Conservation (phyloP, 805 yeast genomes). For the Sugiyamaella boreocaroliniensis region DNA sequence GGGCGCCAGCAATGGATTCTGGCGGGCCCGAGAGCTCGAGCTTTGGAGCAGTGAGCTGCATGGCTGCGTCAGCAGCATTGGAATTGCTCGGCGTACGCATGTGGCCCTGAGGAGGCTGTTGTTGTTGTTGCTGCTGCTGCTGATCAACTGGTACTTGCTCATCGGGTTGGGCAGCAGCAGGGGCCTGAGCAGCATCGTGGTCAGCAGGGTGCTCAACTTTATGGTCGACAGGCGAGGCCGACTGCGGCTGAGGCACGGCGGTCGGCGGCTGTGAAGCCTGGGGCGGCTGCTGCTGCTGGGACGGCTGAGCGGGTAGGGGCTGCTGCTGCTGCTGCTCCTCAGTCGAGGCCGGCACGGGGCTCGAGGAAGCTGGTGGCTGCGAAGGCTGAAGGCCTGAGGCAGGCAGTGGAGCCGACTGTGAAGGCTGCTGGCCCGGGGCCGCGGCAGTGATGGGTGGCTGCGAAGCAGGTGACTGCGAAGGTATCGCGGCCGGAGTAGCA, state of each 20-base stretch:
- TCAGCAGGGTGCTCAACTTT: neutral
- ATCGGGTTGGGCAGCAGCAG: neutral
- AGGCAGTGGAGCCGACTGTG: neutral
- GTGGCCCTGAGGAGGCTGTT: too few relatives aligned
- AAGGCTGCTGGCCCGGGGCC: neutral
- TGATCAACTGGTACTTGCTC: too few relatives aligned
- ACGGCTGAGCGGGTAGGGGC: neutral
- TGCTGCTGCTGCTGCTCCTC: conserved; percentile 8
- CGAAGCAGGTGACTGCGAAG: neutral
- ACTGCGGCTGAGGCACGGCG: conserved; percentile 10
- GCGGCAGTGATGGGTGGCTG: neutral
- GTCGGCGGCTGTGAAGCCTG: conserved; percentile 8
- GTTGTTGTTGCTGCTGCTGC: too few relatives aligned
- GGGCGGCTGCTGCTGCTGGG: conserved; percentile 4
- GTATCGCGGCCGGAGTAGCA: neutral
- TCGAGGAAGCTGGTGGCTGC: neutral
- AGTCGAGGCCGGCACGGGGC: neutral
- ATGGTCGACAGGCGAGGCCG: conserved; percentile 6
- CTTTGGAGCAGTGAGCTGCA: neutral
- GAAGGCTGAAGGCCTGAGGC: neutral
- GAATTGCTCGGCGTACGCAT: too few relatives aligned
- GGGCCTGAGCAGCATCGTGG: conserved; percentile 4
- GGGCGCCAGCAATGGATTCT: neutral
- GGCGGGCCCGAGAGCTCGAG: neutral
- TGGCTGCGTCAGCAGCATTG: neutral